These are phyloP conservation scores for Candolleomyces eurysporus DNA, from an alignment of 768 basidiomycete species.

Conservation along the genomic window DNA sequence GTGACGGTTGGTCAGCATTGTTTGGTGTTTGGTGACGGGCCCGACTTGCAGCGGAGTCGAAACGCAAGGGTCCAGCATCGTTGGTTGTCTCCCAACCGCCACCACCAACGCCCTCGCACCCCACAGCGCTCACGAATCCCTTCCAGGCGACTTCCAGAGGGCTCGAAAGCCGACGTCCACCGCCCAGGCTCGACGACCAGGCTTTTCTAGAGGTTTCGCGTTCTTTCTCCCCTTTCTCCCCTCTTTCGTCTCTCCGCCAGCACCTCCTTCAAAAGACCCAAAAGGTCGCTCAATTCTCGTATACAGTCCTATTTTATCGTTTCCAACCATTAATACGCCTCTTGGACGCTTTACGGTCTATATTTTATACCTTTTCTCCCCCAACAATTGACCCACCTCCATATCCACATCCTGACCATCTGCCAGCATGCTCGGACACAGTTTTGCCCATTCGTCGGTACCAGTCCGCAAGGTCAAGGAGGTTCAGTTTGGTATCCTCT, in stretches of 20 bases:
- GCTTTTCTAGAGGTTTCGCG: slow-evolving; percentile 26
- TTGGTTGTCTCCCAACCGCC: slow-evolving; percentile 50
- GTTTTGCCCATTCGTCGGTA: slow-evolving; percentile 90
- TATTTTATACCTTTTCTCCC: slow-evolving; percentile 15
- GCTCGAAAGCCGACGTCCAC: slow-evolving; percentile 15
- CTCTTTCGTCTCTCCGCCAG: slow-evolving; percentile 25
- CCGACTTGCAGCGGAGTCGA: slow-evolving; percentile 42
- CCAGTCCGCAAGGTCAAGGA: slow-evolving; percentile 95
- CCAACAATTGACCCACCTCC: slow-evolving; percentile 3
- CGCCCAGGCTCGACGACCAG: slow-evolving; percentile 17
- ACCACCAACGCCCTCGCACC: slow-evolving; percentile 24
- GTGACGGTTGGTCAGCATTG: slow-evolving; percentile 3
- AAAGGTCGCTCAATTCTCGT: slow-evolving; percentile 22
- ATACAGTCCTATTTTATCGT: slow-evolving; percentile 18
- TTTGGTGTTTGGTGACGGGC: slow-evolving; percentile 2
- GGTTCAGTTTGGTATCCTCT: slow-evolving; percentile 98
- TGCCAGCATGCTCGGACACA: slow-evolving; percentile 74
- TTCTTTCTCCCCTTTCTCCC: slow-evolving; percentile 27
- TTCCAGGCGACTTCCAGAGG: slow-evolving; percentile 20
- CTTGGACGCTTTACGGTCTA: slow-evolving; percentile 26
- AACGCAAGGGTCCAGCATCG: slow-evolving; percentile 32
- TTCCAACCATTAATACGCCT: slow-evolving; percentile 23
- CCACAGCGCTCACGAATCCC: slow-evolving; percentile 25
- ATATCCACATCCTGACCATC: slow-evolving; percentile 12
- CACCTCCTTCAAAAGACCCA: slow-evolving; percentile 25